phyloP scores from a whole-genome alignment of 106 monocot species.

The Allium cepa region DNA sequence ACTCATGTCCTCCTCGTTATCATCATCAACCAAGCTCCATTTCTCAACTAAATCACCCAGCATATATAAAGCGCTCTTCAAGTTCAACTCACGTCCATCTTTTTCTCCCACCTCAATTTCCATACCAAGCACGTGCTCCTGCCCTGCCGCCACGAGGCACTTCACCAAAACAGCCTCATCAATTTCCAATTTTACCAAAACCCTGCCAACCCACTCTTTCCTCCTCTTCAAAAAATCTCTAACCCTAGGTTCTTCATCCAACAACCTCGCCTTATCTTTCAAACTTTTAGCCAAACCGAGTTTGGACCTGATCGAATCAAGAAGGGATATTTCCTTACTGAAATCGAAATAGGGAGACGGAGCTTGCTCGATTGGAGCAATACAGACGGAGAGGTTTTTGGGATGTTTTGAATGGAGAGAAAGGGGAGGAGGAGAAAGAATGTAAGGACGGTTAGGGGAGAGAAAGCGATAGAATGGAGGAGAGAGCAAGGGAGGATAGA shows the following conservation, averaged over 20 bases:
- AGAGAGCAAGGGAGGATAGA: constrained; percentile 14
- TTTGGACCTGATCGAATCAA: constrained; percentile 32
- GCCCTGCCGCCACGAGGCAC: constrained; percentile 81
- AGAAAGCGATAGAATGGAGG: neutral
- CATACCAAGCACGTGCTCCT: constrained; percentile 70
- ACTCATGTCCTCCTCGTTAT: constrained; percentile 24
- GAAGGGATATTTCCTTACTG: constrained; percentile 46
- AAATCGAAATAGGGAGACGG: constrained; percentile 34
- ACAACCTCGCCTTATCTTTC: constrained; percentile 33
- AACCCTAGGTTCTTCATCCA: constrained; percentile 64
- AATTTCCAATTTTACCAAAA: constrained; percentile 22
- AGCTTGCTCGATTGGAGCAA: constrained; percentile 42
- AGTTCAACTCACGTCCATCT: constrained; percentile 26
- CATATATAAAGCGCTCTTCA: constrained; percentile 37
- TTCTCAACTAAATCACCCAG: constrained; percentile 68
- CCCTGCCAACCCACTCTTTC: constrained; percentile 1
- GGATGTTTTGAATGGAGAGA: constrained; percentile 10
- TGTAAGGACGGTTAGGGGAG: constrained; percentile 2
- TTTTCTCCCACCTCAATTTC: neutral
- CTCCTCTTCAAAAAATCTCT: constrained; percentile 29
- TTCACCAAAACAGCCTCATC: constrained; percentile 54
- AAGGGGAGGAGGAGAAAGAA: neutral
- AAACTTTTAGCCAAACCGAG: constrained; percentile 24
- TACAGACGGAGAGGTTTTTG: constrained; percentile 25
- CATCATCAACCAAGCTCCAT: constrained; percentile 39